These are phyloP conservation scores for Phytophthora ohioensis DNA, from an alignment of 352 stramenopile genomes.

Conservation along the genomic window DNA sequence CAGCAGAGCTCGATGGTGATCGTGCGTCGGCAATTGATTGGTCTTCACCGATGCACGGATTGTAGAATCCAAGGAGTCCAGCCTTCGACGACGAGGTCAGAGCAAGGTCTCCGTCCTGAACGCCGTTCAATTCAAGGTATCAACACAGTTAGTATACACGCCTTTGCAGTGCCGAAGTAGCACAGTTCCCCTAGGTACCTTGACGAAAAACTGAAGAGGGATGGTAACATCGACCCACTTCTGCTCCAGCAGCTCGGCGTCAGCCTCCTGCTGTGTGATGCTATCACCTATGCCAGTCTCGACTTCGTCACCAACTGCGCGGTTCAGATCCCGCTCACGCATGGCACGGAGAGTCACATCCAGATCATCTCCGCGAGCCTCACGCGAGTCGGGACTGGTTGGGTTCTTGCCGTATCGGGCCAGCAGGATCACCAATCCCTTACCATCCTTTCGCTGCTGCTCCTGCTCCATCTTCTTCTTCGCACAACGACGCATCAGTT, in stretches of 20 bases:
- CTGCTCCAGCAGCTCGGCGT: slow-evolving; percentile 44
- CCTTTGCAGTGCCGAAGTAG: neutral
- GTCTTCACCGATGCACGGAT: too few species aligned
- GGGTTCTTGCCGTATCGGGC: slow-evolving; percentile 81
- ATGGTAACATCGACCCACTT: slow-evolving; percentile 84
- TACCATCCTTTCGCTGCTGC: slow-evolving; percentile 47
- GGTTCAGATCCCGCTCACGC: slow-evolving; percentile 30
- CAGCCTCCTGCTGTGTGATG: slow-evolving; percentile 26
- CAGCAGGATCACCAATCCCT: slow-evolving; percentile 77
- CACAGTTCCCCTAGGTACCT: slow-evolving; percentile 40
- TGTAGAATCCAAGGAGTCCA: too few species aligned
- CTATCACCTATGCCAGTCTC: slow-evolving; percentile 26
- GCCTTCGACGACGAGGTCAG: too few species aligned
- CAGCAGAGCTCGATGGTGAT: neutral
- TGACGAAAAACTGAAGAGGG: slow-evolving; percentile 84
- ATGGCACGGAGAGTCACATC: slow-evolving; percentile 28
- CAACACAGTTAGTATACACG: slow-evolving; percentile 1
- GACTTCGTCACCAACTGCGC: slow-evolving; percentile 30
- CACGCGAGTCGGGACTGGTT: slow-evolving; percentile 56
- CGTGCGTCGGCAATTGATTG: too few species aligned
- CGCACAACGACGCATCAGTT: slow-evolving; percentile 72
- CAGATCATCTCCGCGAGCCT: slow-evolving; percentile 31
- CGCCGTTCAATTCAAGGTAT: neutral
- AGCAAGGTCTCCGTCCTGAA: slow-evolving; percentile 61
- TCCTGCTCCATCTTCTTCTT: slow-evolving; percentile 70